Base-by-base conservation (phyloP, 129 eudicot genomes). In the Gnaphalium uliginosum region DNA sequence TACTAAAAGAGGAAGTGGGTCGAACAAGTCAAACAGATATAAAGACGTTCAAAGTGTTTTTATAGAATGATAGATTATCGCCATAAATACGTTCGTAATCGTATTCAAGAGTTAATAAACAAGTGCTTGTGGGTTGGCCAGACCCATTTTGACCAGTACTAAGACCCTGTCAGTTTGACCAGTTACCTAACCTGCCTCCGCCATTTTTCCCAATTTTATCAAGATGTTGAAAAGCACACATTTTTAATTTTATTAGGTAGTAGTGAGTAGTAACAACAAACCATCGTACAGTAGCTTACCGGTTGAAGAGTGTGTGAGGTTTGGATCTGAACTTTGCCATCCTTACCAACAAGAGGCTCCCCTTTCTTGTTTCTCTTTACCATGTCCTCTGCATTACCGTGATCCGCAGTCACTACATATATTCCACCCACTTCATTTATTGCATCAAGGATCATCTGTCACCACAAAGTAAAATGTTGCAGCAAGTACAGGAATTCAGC, bases 381-480 rank as follows among this genome's bases (percentile, higher is more conserved):
- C 98, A 89, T 92, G 79, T 92, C 98, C 84, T 92, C 98, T 25
- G 96, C 98, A 83, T 92, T 92, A 41, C 98, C 98, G 75, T 92
- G 96, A 80, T 92, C 98, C 23, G 95, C 98, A 18, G 98, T 89
- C 15, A 92, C 90, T 32, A 89, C 86, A 70, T 78, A 92, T 67
- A 92, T 90, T 39, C 98, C 98, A 79, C 96, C 96, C 32, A 89
- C 96, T 89, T 92, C 84, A 74, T 88, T 84, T 27, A 92, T 70
- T n/a, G 96, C 96, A 56, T 89, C 96, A 46, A 92, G 72, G 46
- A 92, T 92, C 77, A 89, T 86, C 98, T 92, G 83, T 54, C 63
- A 75, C 22, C 30, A 64, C 19, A 63, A 6, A 29, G 24, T 64
- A 53, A 66, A 37, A 9, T 27, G 35, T 66, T 2, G 8, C 19